phyloP scores from a whole-genome alignment of 2,329 filamentous ascomycete genomes.

The Aspergillus sp. region DNA sequence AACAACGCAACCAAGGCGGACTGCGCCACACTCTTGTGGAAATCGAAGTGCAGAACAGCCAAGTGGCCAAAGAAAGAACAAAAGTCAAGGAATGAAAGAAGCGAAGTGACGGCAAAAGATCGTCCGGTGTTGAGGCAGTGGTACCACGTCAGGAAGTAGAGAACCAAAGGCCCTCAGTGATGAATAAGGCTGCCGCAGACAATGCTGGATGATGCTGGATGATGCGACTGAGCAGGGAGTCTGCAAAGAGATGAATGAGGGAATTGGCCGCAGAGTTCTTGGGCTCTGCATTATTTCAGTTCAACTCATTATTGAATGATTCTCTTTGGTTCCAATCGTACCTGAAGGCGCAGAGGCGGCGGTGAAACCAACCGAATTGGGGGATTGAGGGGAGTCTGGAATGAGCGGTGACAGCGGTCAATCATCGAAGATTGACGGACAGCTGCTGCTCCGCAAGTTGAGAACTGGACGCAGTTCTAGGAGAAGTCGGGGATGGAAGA shows the following conservation, averaged over 20 bases:
- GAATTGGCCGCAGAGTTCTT: neutral
- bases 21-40: conserved; percentile 17
- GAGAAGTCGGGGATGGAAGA: no score
- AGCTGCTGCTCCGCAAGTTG: neutral
- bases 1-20: conserved; percentile 6
- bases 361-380: conserved; percentile 12
- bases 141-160: conserved; percentile 19
- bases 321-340: conserved; percentile 1
- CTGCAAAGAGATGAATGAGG: neutral
- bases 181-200: conserved; percentile 11
- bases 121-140: conserved; percentile 13
- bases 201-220: conserved; percentile 19
- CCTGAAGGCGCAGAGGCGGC: conserved; percentile 12
- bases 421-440: conserved; percentile 6
- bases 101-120: conserved; percentile 1
- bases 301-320: neutral
- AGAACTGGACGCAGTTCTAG: neutral
- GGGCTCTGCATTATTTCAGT: conserved; percentile 5
- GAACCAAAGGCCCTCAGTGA: neutral
- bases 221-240: neutral
- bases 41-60: neutral
- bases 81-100: conserved; percentile 11
- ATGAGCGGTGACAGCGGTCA: conserved; percentile 23
- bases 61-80: conserved; percentile 7
- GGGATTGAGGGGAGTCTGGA: conserved; percentile 1